Evolutionary conservation across 805 yeast species (phyloP).

Genomic region (Nakazawaea pomicola): DNA sequence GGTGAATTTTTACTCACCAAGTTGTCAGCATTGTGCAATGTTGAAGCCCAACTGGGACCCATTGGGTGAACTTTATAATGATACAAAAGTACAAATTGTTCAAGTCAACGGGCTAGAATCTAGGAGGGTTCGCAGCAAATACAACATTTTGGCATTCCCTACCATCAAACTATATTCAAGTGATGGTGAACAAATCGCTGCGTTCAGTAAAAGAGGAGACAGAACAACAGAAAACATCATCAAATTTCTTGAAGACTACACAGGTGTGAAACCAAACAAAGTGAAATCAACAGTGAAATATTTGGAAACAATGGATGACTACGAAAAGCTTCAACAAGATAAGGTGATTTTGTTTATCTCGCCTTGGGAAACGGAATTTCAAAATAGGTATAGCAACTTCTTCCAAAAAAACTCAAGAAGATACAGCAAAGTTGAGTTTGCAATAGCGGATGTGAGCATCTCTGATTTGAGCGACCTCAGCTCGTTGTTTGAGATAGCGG

Average conservation of each 20-base stretch:
- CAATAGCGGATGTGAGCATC: constrained; percentile 28
- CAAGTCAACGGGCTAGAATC: constrained; percentile 30
- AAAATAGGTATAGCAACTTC: constrained; percentile 24
- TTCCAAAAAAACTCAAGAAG: constrained; percentile 25
- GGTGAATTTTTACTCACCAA: constrained; percentile 41
- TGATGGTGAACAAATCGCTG: constrained; percentile 33
- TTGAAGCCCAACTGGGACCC: constrained; percentile 42
- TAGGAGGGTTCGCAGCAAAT: constrained; percentile 31
- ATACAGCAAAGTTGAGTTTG: constrained; percentile 22
- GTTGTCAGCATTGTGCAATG: constrained; percentile 41
- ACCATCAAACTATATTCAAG: constrained; percentile 33
- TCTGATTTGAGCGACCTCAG: constrained; percentile 24
- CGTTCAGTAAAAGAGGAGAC: constrained; percentile 27
- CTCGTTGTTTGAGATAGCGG: constrained; percentile 19
- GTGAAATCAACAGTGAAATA: constrained; percentile 20
- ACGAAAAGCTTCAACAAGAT: constrained; percentile 16
- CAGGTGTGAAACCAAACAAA: constrained; percentile 29
- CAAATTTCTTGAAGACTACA: constrained; percentile 24
- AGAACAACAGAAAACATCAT: constrained; percentile 28
- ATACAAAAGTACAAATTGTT: constrained; percentile 28
- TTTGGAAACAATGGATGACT: constrained; percentile 13
- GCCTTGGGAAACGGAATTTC: constrained; percentile 32
- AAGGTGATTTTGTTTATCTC: constrained; percentile 29
- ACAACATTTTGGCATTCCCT: constrained; percentile 42
- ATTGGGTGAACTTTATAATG: constrained; percentile 37